phyloP scores from a whole-genome alignment of 805 yeast species.

The Komagataella mondaviorum region DNA sequence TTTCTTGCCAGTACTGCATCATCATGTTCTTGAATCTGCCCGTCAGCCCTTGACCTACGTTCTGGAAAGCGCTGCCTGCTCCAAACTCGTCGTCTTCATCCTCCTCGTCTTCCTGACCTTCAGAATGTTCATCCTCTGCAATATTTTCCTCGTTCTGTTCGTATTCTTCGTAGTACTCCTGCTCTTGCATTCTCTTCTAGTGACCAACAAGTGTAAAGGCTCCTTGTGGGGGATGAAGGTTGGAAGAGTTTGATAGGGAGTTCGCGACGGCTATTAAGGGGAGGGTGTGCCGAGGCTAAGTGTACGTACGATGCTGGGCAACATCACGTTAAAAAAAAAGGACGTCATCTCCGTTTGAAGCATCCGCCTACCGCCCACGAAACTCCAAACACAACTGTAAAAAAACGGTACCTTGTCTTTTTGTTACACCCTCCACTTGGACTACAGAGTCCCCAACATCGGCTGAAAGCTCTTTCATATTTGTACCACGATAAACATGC shows the following conservation, averaged over 20 bases:
- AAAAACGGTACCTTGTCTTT: background rate
- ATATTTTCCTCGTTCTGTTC: conserved; percentile 5
- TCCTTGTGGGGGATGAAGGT: background rate
- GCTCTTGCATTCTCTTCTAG: conserved; percentile 10
- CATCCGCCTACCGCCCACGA: background rate
- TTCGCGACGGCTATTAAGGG: background rate
- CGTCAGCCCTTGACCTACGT: conserved; percentile 84
- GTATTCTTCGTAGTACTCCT: conserved; percentile 5
- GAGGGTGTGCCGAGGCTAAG: background rate
- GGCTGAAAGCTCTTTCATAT: background rate
- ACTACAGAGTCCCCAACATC: background rate
- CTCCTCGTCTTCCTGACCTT: conserved; percentile 19
- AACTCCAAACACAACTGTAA: background rate
- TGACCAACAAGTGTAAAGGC: conserved; percentile 3
- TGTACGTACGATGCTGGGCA: background rate
- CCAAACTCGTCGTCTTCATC: conserved; percentile 20
- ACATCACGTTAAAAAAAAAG: background rate
- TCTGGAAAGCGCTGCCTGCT: conserved; percentile 28
- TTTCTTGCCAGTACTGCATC: conserved; percentile 97
- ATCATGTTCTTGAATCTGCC: conserved; percentile 77
- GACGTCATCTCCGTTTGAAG: background rate
- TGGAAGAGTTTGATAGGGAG: background rate
- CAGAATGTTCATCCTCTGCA: conserved; percentile 5
- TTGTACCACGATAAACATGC: conserved; percentile 8
- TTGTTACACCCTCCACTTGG: background rate